Conservation (phyloP, 331 rosid species). For the Saraca asoca region DNA sequence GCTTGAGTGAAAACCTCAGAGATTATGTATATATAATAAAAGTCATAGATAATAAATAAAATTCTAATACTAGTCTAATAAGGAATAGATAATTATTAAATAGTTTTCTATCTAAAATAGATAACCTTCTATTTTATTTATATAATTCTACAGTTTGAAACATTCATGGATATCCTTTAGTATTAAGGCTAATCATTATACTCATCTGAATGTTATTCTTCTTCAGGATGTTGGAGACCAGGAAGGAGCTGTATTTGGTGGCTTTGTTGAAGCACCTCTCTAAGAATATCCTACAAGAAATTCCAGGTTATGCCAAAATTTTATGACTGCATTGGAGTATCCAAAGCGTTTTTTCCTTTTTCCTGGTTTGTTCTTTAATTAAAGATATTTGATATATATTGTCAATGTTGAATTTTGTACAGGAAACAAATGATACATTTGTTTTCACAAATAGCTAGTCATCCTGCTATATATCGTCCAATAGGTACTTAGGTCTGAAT, state of each 20-base stretch:
- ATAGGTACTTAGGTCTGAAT: conserved; percentile 65
- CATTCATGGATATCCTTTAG: neutral
- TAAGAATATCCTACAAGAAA: conserved; percentile 67
- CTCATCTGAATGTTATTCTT: conserved; percentile 32
- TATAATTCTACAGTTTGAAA: too few relatives aligned
- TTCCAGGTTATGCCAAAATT: conserved; percentile 68
- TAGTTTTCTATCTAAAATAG: too few relatives aligned
- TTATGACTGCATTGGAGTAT: conserved; percentile 11
- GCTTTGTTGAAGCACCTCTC: conserved; percentile 95
- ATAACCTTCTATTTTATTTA: too few relatives aligned
- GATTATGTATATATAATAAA: too few relatives aligned
- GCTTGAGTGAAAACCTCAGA: too few relatives aligned
- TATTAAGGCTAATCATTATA: conserved; percentile 11
- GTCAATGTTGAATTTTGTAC: conserved; percentile 41
- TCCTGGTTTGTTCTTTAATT: conserved; percentile 22
- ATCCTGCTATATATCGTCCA: conserved; percentile 76
- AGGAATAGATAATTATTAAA: too few relatives aligned
- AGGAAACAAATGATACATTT: conserved; percentile 87
- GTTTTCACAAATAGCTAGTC: conserved; percentile 81
- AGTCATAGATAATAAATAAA: too few relatives aligned
- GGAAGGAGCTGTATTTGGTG: conserved; percentile 89
- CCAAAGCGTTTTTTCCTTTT: neutral
- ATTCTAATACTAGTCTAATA: too few relatives aligned
- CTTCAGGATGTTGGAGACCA: conserved; percentile 89
- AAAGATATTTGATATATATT: too few relatives aligned